Evolutionary conservation across 345 rosid genomes (phyloP).

Genomic region (Toxicodendron radicans): DNA sequence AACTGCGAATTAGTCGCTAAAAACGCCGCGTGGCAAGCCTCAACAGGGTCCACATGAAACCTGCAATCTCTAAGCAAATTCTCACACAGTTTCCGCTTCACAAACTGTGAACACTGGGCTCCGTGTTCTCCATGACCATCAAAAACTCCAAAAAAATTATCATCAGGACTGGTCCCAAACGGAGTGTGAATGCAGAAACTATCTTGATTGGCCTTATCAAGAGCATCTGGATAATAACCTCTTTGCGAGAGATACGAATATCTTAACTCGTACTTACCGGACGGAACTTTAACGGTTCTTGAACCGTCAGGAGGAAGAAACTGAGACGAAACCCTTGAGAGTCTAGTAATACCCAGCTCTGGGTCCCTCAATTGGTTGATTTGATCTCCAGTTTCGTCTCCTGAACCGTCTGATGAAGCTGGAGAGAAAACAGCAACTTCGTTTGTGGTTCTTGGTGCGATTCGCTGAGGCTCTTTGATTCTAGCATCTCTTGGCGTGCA

Average conservation of each 20-base stretch:
- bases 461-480: constrained; percentile 33
- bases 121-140: constrained; percentile 98
- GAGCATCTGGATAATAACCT: constrained; percentile 94
- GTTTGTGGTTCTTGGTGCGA: constrained; percentile 18
- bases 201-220: constrained; percentile 96
- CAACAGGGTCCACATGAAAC: constrained; percentile 66
- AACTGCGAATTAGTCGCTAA: constrained; percentile 70
- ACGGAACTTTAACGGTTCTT: constrained; percentile 58
- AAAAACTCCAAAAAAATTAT: constrained; percentile 92
- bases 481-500: constrained; percentile 68
- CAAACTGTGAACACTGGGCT: constrained; percentile 92
- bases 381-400: constrained; percentile 50
- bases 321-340: constrained; percentile 92
- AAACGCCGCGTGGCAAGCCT: constrained; percentile 73
- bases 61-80: constrained; percentile 68
- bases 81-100: constrained; percentile 72
- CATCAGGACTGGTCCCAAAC: constrained; percentile 62
- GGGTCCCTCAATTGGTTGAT: constrained; percentile 52
- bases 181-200: constrained; percentile 96
- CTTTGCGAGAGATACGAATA: constrained; percentile 85
- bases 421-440: constrained; percentile 63
- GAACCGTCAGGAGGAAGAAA: constrained; percentile 92
- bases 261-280: constrained; percentile 57
- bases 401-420: constrained; percentile 39
- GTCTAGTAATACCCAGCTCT: constrained; percentile 72